Base-by-base conservation (phyloP, 1,139 yeast genomes). In the Hemisphaericaspora xylofermentans region DNA sequence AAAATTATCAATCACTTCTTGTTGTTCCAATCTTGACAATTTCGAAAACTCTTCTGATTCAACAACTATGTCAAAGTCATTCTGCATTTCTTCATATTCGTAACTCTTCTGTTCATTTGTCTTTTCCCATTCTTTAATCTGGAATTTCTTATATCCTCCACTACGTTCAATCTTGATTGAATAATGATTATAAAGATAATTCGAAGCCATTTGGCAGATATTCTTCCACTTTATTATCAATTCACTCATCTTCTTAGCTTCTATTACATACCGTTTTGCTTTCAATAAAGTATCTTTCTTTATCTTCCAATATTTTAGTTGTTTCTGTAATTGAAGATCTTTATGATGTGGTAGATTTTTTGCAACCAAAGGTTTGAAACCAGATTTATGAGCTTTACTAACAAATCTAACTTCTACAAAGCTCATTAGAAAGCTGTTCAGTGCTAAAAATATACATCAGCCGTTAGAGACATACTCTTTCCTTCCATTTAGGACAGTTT, bases 121-220 rank as follows among this genome's bases (percentile, higher is more conserved):
- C 10, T 31, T 31, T 33, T 38, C 43, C 46, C 48, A 47, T 35
- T 46, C 40, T 33, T 40, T 43, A 19, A 24, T 31, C 24, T 46
- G 46, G 43, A 43, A 46, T 29, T 42, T 42, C 41, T 38, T 34
- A 30, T 39, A 47, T 1, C 56, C 57, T 12, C 56, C 57, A 34
- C 43, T 33, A 28, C 40, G 37, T 22, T 43, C 40, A 29, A 52
- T 44, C 31, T 47, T 51, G 16, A 49, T 16, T 27, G 46, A 43
- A 35, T 45, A 45, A 22, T 51, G 46, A 36, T 49, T 51, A 18
- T 37, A 41, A 14, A 53, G 38, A 25, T 51, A 51, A 34, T 40
- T 53, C 5, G 54, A 52, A 4, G 57, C 54, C 45, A 43, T 42
- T 18, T 49, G 48, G 18, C 51, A 47, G 13, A 42, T 40, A 9